Base-by-base conservation (phyloP, 306 rosid species). In the Citrullus mucosospermus region DNA sequence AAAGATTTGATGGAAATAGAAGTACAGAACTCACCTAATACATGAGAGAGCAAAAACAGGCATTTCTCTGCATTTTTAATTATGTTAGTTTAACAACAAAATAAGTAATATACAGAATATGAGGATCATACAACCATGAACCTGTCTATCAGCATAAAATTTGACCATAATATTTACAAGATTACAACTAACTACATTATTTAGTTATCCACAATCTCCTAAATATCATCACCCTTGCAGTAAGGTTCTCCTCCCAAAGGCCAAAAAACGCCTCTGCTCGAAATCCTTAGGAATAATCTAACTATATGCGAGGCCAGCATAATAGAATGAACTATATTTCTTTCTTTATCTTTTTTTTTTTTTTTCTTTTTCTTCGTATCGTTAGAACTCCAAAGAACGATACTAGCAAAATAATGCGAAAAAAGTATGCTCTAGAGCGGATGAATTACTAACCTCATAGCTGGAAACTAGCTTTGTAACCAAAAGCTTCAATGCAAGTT, bases 241-340 rank as follows among this genome's bases (percentile, higher is more conserved):
- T 88, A 85, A 81, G 91, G 89, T 88, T 63, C 86, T 87, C 86
- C 91, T 30, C 79, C 92, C 92, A 77, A 85, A 85, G 93, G 85
- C 76, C 80, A 87, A 89, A 89, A 92, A 92, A 89, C 80, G 71
- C 96, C 93, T 83, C 80, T 85, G 92, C 88, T 85, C 22, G 81
- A 86, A 90, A 89, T 86, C 92, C 92, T 83, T 80, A 83, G 83
- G 87, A 89, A 86, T 81, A 70, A n/a, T n/a, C 76, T 89, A 87
- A 88, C 93, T 82, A 87, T 85, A 82, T 86, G 90, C 93, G 84
- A 86, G 96, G 96, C 88, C 93, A 84, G 93, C 96, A 92, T 90
- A 87, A 92, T 90, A 87, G 91, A 94, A 91, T n/a, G 88, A 85
- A 93, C 66, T 75, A 59, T 59, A 25, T 83, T 87, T 81, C 87